Conservation (phyloP, 1,284 basidiomycete genomes). For the Mrakiaceae sp. region DNA sequence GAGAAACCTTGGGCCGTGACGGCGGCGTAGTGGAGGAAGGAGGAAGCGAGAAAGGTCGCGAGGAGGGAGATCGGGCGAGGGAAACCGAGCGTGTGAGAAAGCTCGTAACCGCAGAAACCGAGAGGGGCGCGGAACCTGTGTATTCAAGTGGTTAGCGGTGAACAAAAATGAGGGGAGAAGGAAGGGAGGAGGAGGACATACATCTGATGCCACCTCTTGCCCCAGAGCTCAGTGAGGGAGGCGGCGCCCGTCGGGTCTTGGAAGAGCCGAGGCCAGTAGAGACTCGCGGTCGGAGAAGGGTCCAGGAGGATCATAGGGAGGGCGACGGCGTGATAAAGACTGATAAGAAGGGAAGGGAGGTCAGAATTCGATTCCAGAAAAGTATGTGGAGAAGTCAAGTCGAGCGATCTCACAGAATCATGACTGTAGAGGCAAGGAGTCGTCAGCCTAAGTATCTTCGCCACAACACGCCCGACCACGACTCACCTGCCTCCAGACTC, state of each 20-base stretch:
- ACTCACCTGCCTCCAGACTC: slow-evolving; percentile 7
- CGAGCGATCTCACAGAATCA: too few species aligned
- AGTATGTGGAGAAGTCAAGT: background rate
- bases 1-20: background rate
- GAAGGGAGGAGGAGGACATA: background rate
- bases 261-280: slow-evolving; percentile 14
- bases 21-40: background rate
- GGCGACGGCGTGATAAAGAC: slow-evolving; percentile 12
- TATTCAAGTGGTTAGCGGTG: background rate
- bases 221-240: slow-evolving; percentile 11
- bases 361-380: background rate
- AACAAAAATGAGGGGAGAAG: background rate
- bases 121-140: slow-evolving; percentile 6
- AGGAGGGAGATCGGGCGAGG: slow-evolving; percentile 3
- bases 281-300: background rate
- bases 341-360: background rate
- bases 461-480: too few species aligned
- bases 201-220: slow-evolving; percentile 2
- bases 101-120: slow-evolving; percentile 2
- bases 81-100: background rate
- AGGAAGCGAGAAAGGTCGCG: background rate
- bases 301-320: slow-evolving; percentile 2
- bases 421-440: too few species aligned
- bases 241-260: slow-evolving; percentile 5
- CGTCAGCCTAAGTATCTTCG: too few species aligned